A percentile compares a stretch with the other conserved stretches of the same genome.
Conservation (phyloP, 2,329 filamentous ascomycete species). For the Diaporthe eres region DNA sequence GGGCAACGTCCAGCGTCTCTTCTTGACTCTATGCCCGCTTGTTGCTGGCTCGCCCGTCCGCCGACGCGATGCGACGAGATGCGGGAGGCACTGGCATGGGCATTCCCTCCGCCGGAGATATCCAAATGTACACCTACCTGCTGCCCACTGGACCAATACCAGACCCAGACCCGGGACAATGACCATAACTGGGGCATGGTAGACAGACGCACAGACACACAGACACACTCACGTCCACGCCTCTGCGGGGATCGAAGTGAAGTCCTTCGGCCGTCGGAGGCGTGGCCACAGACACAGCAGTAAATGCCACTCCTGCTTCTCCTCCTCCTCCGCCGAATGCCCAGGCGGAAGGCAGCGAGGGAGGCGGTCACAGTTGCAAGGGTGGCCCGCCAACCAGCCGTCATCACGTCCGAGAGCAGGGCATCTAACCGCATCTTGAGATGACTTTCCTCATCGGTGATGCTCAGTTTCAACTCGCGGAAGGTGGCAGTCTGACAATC, state of each 20-base stretch:
- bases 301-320: neutral
- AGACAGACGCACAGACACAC: neutral
- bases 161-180: neutral
- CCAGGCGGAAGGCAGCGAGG: conserved; percentile 8
- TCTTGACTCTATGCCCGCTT: neutral
- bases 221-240: neutral
- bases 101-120: neutral
- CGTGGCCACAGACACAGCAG: neutral
- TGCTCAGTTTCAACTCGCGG: conserved; percentile 36
- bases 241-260: neutral
- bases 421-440: conserved; percentile 26
- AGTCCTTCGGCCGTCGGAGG: neutral
- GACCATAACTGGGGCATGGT: neutral
- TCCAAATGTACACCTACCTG: neutral
- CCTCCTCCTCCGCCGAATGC: neutral
- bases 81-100: neutral
- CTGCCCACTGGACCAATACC: neutral
- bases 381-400: conserved; percentile 25
- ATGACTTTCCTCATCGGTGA: conserved; percentile 34
- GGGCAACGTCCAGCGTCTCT: conserved; percentile 16
- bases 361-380: conserved; percentile 24
- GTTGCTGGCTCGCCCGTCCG: conserved; percentile 10
- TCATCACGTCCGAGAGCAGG: conserved; percentile 38
- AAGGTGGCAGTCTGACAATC: conserved; percentile 26
- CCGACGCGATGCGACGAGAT: conserved; percentile 21